phyloP scores from a whole-genome alignment of 371 early-diverging fungal species.

The Lichtheimia ornata region DNA sequence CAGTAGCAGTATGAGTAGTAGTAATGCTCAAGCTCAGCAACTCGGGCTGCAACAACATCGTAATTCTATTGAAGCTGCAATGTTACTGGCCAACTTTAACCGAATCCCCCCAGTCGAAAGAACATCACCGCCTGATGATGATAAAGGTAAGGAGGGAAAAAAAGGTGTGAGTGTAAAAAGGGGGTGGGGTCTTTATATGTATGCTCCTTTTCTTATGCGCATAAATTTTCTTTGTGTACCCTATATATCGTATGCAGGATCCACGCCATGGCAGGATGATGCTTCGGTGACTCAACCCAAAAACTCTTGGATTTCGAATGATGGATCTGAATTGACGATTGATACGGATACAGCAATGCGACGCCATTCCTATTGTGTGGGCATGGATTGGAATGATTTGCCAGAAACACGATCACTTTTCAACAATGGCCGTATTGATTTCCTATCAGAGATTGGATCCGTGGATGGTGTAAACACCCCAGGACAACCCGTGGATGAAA shows the following conservation, averaged over 20 bases:
- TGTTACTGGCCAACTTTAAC: slow-evolving; percentile 50
- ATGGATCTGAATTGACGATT: slow-evolving; percentile 1
- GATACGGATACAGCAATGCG: slow-evolving; percentile 26
- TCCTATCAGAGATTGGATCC: slow-evolving; percentile 8
- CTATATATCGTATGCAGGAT: not conserved
- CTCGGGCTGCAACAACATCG: slow-evolving; percentile 43
- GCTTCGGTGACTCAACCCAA: slow-evolving; percentile 38
- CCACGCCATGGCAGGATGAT: slow-evolving; percentile 41
- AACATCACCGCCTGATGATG: not conserved
- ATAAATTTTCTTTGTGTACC: slow-evolving; percentile 17
- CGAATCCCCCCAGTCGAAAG: slow-evolving; percentile 23
- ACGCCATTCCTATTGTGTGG: slow-evolving; percentile 47
- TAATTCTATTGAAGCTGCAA: slow-evolving; percentile 55
- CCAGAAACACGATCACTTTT: slow-evolving; percentile 15
- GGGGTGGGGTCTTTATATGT: not conserved
- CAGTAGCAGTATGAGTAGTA: too few relatives aligned
- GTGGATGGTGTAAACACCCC: not conserved
- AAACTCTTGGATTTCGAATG: slow-evolving; percentile 25
- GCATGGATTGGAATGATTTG: slow-evolving; percentile 47
- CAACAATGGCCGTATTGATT: too few relatives aligned
- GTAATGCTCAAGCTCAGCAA: slow-evolving; percentile 32
- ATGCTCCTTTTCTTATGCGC: slow-evolving; percentile 29
- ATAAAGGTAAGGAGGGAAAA: slow-evolving; percentile 1
- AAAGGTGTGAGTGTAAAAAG: not conserved
- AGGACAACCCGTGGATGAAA: slow-evolving; percentile 4